Percentiles rank a stretch among this genome's conserved stretches.
These are phyloP conservation scores for Suzukiozyma palmioleophila DNA, from an alignment of 1,139 yeast genomes.

Conservation along the genomic window DNA sequence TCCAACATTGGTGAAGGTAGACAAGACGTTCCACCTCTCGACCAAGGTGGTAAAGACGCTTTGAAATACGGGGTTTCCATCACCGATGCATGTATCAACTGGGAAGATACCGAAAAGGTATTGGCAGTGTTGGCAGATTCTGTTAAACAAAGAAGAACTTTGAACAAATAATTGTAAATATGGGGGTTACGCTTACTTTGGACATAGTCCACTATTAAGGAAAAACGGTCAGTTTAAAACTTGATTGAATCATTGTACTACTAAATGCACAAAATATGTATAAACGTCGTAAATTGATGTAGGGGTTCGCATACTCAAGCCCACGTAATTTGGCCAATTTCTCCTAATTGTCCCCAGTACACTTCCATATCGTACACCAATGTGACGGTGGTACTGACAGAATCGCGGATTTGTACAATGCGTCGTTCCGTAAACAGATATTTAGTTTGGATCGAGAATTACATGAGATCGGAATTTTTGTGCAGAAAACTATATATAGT, in stretches of 20 bases:
- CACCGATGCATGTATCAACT: conserved; percentile 93
- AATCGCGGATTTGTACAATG: too few species aligned
- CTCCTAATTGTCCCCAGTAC: too few species aligned
- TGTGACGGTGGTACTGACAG: too few species aligned
- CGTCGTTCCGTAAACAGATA: too few species aligned
- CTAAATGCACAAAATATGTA: background rate
- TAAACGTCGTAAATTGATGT: too few species aligned
- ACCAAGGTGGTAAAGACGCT: conserved; percentile 54
- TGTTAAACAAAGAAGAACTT: conserved; percentile 69
- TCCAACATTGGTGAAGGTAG: conserved; percentile 89
- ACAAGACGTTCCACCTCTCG: conserved; percentile 66
- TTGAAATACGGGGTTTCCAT: conserved; percentile 94
- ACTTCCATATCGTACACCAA: too few species aligned
- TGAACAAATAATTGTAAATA: conserved; percentile 7
- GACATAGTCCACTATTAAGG: background rate
- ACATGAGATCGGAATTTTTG: too few species aligned
- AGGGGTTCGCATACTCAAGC: too few species aligned
- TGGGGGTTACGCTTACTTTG: background rate
- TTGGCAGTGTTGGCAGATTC: conserved; percentile 76
- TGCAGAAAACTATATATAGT: too few species aligned
- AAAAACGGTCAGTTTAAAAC: background rate
- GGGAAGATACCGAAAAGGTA: conserved; percentile 86
- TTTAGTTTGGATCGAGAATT: too few species aligned
- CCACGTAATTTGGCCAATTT: too few species aligned
- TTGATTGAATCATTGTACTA: background rate